Evolutionary conservation across 75 land plant species (phyloP).

Genomic region (Pseudotsuga menziesii): DNA sequence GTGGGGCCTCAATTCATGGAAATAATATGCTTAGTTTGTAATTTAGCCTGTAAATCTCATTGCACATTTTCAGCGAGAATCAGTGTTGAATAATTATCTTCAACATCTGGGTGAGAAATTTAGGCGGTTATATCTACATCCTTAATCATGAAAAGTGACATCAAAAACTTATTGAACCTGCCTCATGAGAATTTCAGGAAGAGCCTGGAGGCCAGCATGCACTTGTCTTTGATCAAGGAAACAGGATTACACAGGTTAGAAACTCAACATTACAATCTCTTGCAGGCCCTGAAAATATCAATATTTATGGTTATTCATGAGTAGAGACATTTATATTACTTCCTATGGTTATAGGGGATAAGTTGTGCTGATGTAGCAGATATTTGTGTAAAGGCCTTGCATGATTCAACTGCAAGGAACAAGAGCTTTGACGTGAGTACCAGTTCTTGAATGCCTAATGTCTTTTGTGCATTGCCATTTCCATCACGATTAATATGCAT

Average conservation of each 20-base stretch:
- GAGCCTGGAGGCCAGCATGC: conserved; percentile 99
- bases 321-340: neutral
- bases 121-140: neutral
- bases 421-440: conserved; percentile 94
- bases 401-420: conserved; percentile 96
- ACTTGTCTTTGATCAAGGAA: conserved; percentile 96
- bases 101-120: neutral
- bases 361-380: conserved; percentile 99
- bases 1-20: neutral
- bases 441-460: neutral
- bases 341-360: conserved; percentile 59
- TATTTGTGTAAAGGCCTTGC: conserved; percentile 95
- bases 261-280: neutral
- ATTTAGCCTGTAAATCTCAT: neutral
- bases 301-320: neutral
- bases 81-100: neutral
- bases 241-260: conserved; percentile 85
- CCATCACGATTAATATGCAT: neutral
- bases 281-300: neutral
- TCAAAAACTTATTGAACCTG: neutral
- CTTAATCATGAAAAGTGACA: neutral
- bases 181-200: conserved; percentile 52
- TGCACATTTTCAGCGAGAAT: neutral
- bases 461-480: neutral
- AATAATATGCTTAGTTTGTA: neutral